Conservation (phyloP, 345 rosid genomes). For the Hypericum androsaemum region DNA sequence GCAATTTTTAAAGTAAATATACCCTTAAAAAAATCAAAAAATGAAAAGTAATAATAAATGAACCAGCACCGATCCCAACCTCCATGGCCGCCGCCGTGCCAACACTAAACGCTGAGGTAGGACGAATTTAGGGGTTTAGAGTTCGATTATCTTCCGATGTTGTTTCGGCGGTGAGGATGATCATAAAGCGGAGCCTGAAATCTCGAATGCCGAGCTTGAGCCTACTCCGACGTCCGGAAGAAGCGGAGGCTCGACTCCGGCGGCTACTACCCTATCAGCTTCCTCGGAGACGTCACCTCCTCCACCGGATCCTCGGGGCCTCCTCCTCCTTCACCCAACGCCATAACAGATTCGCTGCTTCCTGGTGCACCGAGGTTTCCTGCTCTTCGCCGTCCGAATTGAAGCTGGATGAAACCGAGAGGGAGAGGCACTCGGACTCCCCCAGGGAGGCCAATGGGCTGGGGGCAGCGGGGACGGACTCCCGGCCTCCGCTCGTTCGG, state of each 20-base stretch:
- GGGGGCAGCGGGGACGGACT: conserved; percentile 27
- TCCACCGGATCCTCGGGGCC: conserved; percentile 27
- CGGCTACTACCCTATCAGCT: conserved; percentile 55
- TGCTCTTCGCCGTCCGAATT: conserved; percentile 37
- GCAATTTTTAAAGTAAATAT: no score
- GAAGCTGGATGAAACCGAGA: conserved; percentile 22
- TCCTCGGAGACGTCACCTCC: conserved; percentile 58
- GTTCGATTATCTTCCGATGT: background rate
- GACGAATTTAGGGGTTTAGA: background rate
- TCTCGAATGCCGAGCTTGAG: conserved; percentile 74
- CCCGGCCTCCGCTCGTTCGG: conserved; percentile 85
- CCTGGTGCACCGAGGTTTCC: conserved; percentile 51
- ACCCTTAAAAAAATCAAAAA: no score
- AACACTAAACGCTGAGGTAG: no score
- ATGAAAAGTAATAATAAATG: no score
- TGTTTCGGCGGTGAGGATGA: conserved; percentile 32
- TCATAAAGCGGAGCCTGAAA: conserved; percentile 83
- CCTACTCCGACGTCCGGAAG: conserved; percentile 31
- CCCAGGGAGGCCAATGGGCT: conserved; percentile 22
- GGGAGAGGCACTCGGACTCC: conserved; percentile 30
- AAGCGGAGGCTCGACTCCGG: conserved; percentile 35
- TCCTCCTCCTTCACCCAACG: conserved; percentile 4
- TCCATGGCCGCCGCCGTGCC: no score
- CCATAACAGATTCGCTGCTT: conserved; percentile 42
- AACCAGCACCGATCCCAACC: no score